phyloP scores from a whole-genome alignment of 352 stramenopile species.

The Globisporangium echinulatum region DNA sequence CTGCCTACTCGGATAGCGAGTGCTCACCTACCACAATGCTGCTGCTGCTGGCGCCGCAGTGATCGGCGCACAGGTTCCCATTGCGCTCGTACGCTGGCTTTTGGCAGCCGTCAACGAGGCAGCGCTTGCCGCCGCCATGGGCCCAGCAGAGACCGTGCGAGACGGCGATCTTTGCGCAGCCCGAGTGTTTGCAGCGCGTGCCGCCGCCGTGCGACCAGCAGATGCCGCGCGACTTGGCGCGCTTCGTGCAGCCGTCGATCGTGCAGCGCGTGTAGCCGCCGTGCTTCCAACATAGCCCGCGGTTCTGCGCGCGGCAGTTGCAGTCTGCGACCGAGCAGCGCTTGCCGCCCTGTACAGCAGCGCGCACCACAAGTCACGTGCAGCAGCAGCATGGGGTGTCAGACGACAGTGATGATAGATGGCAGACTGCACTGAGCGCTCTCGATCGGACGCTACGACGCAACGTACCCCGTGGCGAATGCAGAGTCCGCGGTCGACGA shows the following conservation, averaged over 20 bases:
- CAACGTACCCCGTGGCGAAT: slow-evolving; percentile 32
- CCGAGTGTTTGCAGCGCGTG: slow-evolving; percentile 38
- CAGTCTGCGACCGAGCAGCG: slow-evolving; percentile 31
- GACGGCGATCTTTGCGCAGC: slow-evolving; percentile 51
- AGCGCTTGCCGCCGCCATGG: slow-evolving; percentile 42
- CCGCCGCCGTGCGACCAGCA: slow-evolving; percentile 28
- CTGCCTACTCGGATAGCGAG: background rate
- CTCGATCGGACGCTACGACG: background rate
- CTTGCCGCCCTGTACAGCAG: slow-evolving; percentile 24
- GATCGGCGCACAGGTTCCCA: slow-evolving; percentile 41
- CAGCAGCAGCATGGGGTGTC: background rate
- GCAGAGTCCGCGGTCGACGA: slow-evolving; percentile 36
- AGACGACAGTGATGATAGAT: too few relatives aligned
- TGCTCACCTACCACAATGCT: background rate
- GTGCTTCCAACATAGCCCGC: slow-evolving; percentile 35
- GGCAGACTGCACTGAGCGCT: too few relatives aligned
- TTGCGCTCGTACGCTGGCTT: slow-evolving; percentile 58
- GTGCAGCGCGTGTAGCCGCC: slow-evolving; percentile 48
- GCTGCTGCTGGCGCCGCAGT: slow-evolving; percentile 7
- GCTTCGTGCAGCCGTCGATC: slow-evolving; percentile 42
- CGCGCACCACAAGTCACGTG: background rate
- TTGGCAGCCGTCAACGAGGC: slow-evolving; percentile 23
- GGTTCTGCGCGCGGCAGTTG: slow-evolving; percentile 33
- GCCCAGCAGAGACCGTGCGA: slow-evolving; percentile 48
- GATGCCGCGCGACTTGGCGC: slow-evolving; percentile 23